A percentile compares a stretch with the other conserved stretches of the same genome.
Conservation (phyloP, 495 filamentous ascomycete genomes). For the Xylaria scruposa region DNA sequence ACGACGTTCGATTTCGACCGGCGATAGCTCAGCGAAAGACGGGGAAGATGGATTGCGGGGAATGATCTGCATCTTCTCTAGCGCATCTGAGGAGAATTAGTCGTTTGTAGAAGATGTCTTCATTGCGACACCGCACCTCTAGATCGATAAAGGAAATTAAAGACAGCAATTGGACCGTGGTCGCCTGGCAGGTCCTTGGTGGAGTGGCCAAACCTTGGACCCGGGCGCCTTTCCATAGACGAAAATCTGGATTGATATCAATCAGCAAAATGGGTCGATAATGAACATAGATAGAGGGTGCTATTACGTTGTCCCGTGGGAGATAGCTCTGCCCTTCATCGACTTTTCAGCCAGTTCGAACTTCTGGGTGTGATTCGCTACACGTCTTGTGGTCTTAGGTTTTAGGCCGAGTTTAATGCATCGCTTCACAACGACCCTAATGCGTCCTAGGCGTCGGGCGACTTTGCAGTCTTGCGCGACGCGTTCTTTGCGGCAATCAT, state of each 20-base stretch:
- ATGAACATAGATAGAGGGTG: background rate
- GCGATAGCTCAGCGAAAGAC: constrained; percentile 28
- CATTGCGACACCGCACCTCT: constrained; percentile 29
- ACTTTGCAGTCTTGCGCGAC: constrained; percentile 35
- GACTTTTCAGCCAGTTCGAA: constrained; percentile 33
- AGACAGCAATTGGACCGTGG: constrained; percentile 27
- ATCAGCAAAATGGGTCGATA: background rate
- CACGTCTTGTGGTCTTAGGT: too few species aligned
- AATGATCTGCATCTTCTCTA: constrained; percentile 36
- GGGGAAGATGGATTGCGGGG: constrained; percentile 27
- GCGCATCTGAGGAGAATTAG: constrained; percentile 30
- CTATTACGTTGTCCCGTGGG: constrained; percentile 35
- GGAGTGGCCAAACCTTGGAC: background rate
- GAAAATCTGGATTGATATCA: constrained; percentile 24
- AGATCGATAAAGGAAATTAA: constrained; percentile 38
- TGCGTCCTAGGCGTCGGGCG: constrained; percentile 37
- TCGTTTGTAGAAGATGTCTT: background rate
- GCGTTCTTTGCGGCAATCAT: constrained; percentile 31
- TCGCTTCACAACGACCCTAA: constrained; percentile 29
- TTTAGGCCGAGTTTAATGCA: background rate
- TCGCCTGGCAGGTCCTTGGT: background rate
- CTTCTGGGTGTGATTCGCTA: background rate
- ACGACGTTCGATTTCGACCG: constrained; percentile 30
- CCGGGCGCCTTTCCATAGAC: background rate
- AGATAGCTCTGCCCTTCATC: constrained; percentile 35